These are phyloP conservation scores for Morella rubra DNA, from an alignment of 306 rosid genomes.

Conservation along the genomic window DNA sequence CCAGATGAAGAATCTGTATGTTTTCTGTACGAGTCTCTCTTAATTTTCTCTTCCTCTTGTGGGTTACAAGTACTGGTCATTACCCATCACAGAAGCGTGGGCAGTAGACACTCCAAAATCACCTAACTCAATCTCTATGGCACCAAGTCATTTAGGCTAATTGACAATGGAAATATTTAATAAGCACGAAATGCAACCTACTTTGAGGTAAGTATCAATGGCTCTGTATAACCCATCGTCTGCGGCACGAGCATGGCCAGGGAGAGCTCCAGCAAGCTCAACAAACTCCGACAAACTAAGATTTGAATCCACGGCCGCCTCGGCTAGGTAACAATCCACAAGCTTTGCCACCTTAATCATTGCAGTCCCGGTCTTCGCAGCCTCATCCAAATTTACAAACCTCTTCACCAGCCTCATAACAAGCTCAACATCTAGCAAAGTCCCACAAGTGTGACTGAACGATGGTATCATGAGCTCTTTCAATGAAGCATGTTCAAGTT, in stretches of 20 bases:
- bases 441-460: conserved; percentile 80
- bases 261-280: conserved; percentile 69
- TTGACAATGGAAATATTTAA: background rate
- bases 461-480: conserved; percentile 89
- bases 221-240: conserved; percentile 92
- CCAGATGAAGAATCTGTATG: background rate
- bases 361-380: conserved; percentile 52
- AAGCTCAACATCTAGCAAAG: conserved; percentile 71
- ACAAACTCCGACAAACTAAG: conserved; percentile 54
- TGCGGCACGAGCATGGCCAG: conserved; percentile 67
- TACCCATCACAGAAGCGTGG: background rate
- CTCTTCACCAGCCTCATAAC: conserved; percentile 64
- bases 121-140: too few relatives aligned
- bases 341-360: conserved; percentile 79
- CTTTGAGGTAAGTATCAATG: conserved; percentile 92
- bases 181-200: conserved; percentile 26
- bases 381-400: conserved; percentile 60
- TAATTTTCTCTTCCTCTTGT: background rate
- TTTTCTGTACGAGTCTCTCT: conserved; percentile 2
- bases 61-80: background rate
- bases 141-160: background rate
- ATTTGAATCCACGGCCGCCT: conserved; percentile 69
- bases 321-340: conserved; percentile 76
- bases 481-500: conserved; percentile 77
- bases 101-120: too few relatives aligned